Conservation (phyloP, 2,329 filamentous ascomycete species). For the Aspergillus arachidicola region DNA sequence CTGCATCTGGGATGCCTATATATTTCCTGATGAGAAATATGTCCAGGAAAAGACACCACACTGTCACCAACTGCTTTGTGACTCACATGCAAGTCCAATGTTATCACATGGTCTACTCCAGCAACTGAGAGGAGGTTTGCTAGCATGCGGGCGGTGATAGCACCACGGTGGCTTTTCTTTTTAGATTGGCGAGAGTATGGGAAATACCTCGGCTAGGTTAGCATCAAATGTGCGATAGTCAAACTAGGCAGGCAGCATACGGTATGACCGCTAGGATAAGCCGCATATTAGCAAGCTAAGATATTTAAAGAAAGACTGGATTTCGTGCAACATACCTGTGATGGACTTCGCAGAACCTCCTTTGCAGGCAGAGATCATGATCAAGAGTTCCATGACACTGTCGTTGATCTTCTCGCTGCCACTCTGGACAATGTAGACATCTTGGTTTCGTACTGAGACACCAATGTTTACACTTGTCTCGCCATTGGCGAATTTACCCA, state of each 20-base stretch:
- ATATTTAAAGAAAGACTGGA: not conserved
- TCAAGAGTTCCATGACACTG: slow-evolving; percentile 97
- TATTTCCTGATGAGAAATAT: slow-evolving; percentile 21
- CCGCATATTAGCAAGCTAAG: slow-evolving; percentile 10
- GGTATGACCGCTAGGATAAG: slow-evolving; percentile 46
- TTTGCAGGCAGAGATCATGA: slow-evolving; percentile 99
- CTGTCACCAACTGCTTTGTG: slow-evolving; percentile 9
- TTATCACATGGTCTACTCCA: slow-evolving; percentile 96
- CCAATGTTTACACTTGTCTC: slow-evolving; percentile 71
- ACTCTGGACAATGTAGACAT: slow-evolving; percentile 98
- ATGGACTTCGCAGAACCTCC: slow-evolving; percentile 95
- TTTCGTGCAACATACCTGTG: slow-evolving; percentile 67
- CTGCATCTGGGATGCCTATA: slow-evolving; percentile 88
- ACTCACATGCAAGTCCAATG: slow-evolving; percentile 84
- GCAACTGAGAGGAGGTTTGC: slow-evolving; percentile 92
- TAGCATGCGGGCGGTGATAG: slow-evolving; percentile 95
- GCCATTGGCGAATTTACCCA: slow-evolving; percentile 70
- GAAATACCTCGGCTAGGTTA: slow-evolving; percentile 68
- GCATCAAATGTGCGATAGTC: slow-evolving; percentile 33
- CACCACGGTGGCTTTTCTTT: slow-evolving; percentile 95
- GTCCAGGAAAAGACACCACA: slow-evolving; percentile 6
- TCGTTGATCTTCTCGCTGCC: slow-evolving; percentile 96
- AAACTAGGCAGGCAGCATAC: slow-evolving; percentile 43
- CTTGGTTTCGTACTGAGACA: slow-evolving; percentile 84
- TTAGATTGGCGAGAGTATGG: slow-evolving; percentile 99